Conservation (phyloP, 805 yeast species). For the Kuraishia floccosa region DNA sequence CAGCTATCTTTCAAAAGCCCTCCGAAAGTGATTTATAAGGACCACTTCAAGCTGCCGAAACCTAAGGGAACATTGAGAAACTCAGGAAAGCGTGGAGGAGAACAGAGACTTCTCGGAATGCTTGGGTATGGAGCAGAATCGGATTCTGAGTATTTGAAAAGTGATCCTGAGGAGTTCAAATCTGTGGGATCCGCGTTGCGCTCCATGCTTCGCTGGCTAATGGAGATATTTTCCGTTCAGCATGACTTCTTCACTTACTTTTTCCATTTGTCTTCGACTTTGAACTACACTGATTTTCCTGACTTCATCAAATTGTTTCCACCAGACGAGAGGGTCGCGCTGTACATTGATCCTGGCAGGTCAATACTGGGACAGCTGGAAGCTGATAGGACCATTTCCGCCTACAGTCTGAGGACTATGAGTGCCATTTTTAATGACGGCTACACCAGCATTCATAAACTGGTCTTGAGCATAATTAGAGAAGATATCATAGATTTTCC, state of each 20-base stretch:
- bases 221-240: conserved; percentile 18
- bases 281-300: conserved; percentile 24
- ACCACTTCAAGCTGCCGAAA: conserved; percentile 2
- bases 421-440: conserved; percentile 16
- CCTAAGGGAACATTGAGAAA: too few species aligned
- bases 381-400: conserved; percentile 18
- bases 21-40: conserved; percentile 11
- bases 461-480: conserved; percentile 22
- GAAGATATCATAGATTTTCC: conserved; percentile 29
- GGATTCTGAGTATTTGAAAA: too few species aligned
- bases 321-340: conserved; percentile 9
- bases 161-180: not conserved
- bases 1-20: conserved; percentile 11
- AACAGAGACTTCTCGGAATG: too few species aligned
- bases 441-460: conserved; percentile 16
- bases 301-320: conserved; percentile 24
- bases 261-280: conserved; percentile 30
- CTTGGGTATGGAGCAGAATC: too few species aligned
- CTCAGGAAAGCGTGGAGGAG: too few species aligned
- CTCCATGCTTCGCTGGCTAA: conserved; percentile 5
- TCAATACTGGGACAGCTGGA: conserved; percentile 8
- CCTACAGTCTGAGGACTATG: conserved; percentile 15
- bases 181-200: conserved; percentile 1
- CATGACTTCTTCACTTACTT: conserved; percentile 35
- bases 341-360: conserved; percentile 5